phyloP scores from a whole-genome alignment of 495 filamentous ascomycete genomes.

The Tuber melanosporum region DNA sequence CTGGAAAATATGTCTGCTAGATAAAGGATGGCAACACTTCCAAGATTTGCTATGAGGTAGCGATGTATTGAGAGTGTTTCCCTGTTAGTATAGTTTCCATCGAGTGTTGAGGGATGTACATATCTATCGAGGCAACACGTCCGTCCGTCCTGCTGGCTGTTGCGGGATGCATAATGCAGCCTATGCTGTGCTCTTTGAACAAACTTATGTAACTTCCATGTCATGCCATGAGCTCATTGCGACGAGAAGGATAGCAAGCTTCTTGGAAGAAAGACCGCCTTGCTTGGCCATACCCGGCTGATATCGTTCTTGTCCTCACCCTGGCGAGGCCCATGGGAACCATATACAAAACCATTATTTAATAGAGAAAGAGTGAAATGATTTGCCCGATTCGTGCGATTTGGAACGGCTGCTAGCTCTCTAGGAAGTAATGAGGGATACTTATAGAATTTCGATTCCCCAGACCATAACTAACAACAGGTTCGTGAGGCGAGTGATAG shows the following conservation, averaged over 20 bases:
- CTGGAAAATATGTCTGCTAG: too few relatives aligned
- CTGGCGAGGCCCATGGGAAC: background rate
- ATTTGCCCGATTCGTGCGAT: background rate
- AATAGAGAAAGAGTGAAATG: background rate
- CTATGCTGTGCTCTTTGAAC: background rate
- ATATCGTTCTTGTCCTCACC: background rate
- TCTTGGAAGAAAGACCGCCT: background rate
- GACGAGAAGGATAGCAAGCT: background rate
- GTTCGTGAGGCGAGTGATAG: background rate
- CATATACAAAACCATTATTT: background rate
- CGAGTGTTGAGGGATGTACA: too few relatives aligned
- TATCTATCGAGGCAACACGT: too few relatives aligned
- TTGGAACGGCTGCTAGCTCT: background rate
- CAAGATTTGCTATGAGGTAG: too few relatives aligned
- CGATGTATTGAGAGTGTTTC: too few relatives aligned
- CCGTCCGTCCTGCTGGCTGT: too few relatives aligned
- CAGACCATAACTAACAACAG: background rate
- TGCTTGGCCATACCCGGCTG: background rate
- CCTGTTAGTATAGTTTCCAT: too few relatives aligned
- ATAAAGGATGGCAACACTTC: too few relatives aligned
- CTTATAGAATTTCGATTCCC: background rate
- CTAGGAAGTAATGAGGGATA: background rate
- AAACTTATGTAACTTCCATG: background rate
- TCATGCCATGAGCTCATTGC: background rate
- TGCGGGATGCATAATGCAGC: too few relatives aligned